Evolutionary conservation across 2,329 filamentous ascomycete species (phyloP), one percentile per base, ranked within the genome.

Genomic region (Cladophialophora immunda): DNA sequence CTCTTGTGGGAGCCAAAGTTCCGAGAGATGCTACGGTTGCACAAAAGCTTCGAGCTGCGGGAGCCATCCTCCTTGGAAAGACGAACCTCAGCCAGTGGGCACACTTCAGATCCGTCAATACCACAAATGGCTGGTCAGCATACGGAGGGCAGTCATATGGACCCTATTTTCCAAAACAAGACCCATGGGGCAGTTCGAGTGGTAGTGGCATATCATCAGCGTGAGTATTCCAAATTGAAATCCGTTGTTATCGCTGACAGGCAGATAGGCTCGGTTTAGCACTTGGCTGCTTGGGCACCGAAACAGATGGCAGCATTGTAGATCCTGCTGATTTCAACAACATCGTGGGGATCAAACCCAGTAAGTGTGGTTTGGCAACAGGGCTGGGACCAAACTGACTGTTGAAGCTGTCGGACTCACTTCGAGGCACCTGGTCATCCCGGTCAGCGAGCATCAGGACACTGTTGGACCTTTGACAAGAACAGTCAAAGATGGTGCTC

Each of bases 301-400:
- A 89, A 76, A 91, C 89, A 0, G 82, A 82, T 66, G 89, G 89
- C 2, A 89, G 85, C 19, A 90, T 92, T 60, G 74, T 90, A 2
- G 81, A 81, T 11, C 89, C 90, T 0, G 70, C 73, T 57, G 70
- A 77, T 41, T 71, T 78, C 2, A 90, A 86, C 78, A 89, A 89
- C 64, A 75, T 90, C 1, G 89, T 90, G 0, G 89, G 87, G 1
- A 87, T 92, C 74, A 90, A 89, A 73, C 87, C 89, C 0, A 89
- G 45, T 19, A 50, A 5, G 45, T 50, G 5, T 50, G n/a, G 2
- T 19, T 50, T 50, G 5, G 19, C 25, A 19, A 19, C 45, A 13
- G 8, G 15, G 2, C 6, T 50, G n/a, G 11, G 45, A 50, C 32
- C n/a, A 50, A 19, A 50, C 45, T 50, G 11, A 50, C 45, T 13